phyloP scores from a whole-genome alignment of 768 basidiomycete genomes.

The Gloeophyllum trabeum region DNA sequence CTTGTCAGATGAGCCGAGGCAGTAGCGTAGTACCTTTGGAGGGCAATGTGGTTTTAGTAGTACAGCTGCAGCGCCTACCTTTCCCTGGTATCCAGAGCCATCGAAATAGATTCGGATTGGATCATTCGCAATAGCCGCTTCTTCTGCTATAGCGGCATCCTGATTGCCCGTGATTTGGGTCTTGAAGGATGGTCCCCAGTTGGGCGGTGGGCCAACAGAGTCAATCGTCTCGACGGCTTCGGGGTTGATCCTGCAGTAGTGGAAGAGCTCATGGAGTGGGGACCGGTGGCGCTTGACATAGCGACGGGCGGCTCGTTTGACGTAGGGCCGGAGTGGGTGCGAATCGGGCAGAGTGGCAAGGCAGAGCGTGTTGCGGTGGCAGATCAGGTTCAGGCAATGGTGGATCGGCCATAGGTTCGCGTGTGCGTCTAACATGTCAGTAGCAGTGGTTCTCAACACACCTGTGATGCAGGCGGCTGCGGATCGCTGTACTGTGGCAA shows the following conservation, averaged over 20 bases:
- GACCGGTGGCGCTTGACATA: constrained; percentile 9
- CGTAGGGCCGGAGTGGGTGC: constrained; percentile 10
- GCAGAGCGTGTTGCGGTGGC: constrained; percentile 6
- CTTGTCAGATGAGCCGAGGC: constrained; percentile 5
- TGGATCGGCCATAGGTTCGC: constrained; percentile 9
- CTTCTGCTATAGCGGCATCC: constrained; percentile 4
- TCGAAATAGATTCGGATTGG: constrained; percentile 9
- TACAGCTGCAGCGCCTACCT: constrained; percentile 10
- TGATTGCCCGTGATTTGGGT: background rate
- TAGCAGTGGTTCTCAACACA: constrained; percentile 12
- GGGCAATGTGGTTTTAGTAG: background rate
- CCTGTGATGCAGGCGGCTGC: constrained; percentile 12
- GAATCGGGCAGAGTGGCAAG: constrained; percentile 10
- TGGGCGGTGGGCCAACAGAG: constrained; percentile 4
- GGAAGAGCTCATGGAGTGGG: constrained; percentile 13
- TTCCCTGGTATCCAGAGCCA: constrained; percentile 8
- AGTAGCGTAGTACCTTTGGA: background rate
- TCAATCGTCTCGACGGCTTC: constrained; percentile 9
- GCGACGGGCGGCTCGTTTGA: constrained; percentile 2
- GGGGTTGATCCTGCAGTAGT: constrained; percentile 7
- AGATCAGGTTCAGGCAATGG: constrained; percentile 7
- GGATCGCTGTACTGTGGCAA: constrained; percentile 14
- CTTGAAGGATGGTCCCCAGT: constrained; percentile 3
- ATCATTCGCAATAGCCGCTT: no score
- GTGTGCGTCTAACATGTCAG: constrained; percentile 12